Evolutionary conservation across 2,329 filamentous ascomycete genomes (phyloP), one percentile per base, ranked within the genome.

Genomic region (Ceratocystis lukuohia): DNA sequence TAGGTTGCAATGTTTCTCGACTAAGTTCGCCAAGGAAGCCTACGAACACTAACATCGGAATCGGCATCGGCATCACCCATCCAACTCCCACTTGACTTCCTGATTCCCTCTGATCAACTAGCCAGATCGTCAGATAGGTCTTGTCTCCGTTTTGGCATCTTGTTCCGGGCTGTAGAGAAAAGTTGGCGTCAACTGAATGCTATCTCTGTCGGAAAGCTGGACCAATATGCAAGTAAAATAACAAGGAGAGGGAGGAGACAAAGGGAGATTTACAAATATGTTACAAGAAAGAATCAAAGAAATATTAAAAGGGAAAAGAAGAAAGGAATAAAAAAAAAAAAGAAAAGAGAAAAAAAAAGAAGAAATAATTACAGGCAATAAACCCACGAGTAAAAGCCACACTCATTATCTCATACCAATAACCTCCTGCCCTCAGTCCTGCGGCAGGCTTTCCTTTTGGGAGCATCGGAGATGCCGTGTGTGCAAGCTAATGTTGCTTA

Each of bases 401-500:
- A 3, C 33, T 37, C 33, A 37, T 12, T 12, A 37, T 37, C 33
- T 10, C 33, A 37, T 37, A 37, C 33, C 33, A 10, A 37, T 12
- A 37, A 37, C 33, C 33, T 37, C 33, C 3, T 3, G 44, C 17
- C 25, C 53, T 44, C 25, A 41, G 25, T 28, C 10, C 15, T 57
- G 53, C 53, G 53, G 53, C 53, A 30, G 53, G 22, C 22, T 15
- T 57, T 57, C 30, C 22, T 15, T 57, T 57, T 57, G n/a, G 53
- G 53, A 22, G 53, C 33, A 22, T 46, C 61, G 61, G 61, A 62
- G 61, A 62, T 62, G 61, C 61, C 61, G 61, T 62, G 37, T 62
- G 37, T 62, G 61, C 61, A 46, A 62, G 45, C 45, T 41, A 46
- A 10, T 8, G 37, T 62, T 25, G 53, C 25, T 33, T 57, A 28